Evolutionary conservation across 495 filamentous ascomycete species (phyloP).

Genomic region (Lasiosphaeris hirsuta): DNA sequence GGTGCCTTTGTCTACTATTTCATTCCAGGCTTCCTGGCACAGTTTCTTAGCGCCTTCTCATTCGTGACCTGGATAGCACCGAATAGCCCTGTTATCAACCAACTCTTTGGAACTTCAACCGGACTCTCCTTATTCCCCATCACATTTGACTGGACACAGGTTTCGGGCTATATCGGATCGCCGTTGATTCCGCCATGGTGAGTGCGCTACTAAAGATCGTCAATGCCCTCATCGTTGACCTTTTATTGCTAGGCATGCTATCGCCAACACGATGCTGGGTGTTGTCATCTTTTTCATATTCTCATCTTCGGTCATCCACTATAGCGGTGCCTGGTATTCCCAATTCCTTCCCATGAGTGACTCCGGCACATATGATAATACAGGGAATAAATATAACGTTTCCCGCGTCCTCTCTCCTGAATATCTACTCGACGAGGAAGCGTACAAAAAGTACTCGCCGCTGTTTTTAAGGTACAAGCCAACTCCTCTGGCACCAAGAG

Average conservation of each 20-base stretch:
- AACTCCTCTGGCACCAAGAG: not conserved
- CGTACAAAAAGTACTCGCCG: constrained; percentile 60
- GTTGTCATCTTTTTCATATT: constrained; percentile 53
- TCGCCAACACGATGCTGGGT: constrained; percentile 61
- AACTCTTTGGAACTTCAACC: constrained; percentile 63
- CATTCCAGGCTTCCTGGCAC: constrained; percentile 57
- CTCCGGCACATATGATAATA: constrained; percentile 61
- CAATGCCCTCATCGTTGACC: not conserved
- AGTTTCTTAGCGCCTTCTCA: constrained; percentile 57
- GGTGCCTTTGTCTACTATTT: constrained; percentile 58
- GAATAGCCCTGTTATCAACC: constrained; percentile 63
- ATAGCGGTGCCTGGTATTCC: constrained; percentile 63
- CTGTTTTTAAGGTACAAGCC: constrained; percentile 52
- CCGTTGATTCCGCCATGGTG: constrained; percentile 58
- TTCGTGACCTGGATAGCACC: constrained; percentile 61
- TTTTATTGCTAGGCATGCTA: constrained; percentile 41
- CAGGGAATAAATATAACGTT: constrained; percentile 53
- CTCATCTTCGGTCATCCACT: constrained; percentile 52
- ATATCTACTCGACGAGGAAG: constrained; percentile 49
- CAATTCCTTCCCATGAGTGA: constrained; percentile 58
- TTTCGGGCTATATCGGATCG: constrained; percentile 55
- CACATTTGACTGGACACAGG: constrained; percentile 65
- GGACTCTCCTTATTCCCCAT: constrained; percentile 60
- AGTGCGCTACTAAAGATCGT: constrained; percentile 3
- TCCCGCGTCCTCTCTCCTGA: constrained; percentile 49